Percentiles rank a stretch among this genome's conserved stretches.
Conservation (phyloP, 768 basidiomycete species). For the Lanmaoa pseudosensibilis region DNA sequence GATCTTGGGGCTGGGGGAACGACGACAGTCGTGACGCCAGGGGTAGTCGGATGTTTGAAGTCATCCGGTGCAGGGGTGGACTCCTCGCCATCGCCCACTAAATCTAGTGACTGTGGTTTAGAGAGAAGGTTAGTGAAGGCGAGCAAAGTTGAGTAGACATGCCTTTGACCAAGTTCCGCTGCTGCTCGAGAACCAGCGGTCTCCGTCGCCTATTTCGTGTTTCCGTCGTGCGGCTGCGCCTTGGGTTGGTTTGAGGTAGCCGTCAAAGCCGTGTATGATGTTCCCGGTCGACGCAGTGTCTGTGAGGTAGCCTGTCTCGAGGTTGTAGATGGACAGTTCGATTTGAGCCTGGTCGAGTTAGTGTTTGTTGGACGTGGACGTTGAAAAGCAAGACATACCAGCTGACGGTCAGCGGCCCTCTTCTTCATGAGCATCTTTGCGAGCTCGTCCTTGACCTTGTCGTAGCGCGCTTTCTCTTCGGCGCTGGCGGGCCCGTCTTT, state of each 20-base stretch:
- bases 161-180: slow-evolving; percentile 78
- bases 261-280: slow-evolving; percentile 85
- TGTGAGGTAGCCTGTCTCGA: slow-evolving; percentile 73
- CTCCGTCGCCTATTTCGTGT: slow-evolving; percentile 73
- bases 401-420: slow-evolving; percentile 69
- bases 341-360: slow-evolving; percentile 57
- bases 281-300: slow-evolving; percentile 85
- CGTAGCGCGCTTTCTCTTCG: slow-evolving; percentile 75
- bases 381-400: slow-evolving; percentile 48
- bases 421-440: slow-evolving; percentile 74
- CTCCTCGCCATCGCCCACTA: slow-evolving; percentile 69
- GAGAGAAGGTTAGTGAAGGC: slow-evolving; percentile 7
- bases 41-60: slow-evolving; percentile 62
- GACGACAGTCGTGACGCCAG: slow-evolving; percentile 74
- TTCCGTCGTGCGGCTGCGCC: slow-evolving; percentile 55
- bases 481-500: slow-evolving; percentile 44
- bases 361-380: neutral
- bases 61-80: slow-evolving; percentile 64
- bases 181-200: slow-evolving; percentile 81
- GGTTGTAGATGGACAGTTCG: slow-evolving; percentile 75
- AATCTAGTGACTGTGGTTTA: slow-evolving; percentile 71
- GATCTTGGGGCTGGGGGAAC: slow-evolving; percentile 70
- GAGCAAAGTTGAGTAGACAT: slow-evolving; percentile 6
- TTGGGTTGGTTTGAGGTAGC: slow-evolving; percentile 74
- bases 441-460: slow-evolving; percentile 72